Conservation (phyloP, 371 early-diverging fungal genomes). For the Funneliformis caledonium region DNA sequence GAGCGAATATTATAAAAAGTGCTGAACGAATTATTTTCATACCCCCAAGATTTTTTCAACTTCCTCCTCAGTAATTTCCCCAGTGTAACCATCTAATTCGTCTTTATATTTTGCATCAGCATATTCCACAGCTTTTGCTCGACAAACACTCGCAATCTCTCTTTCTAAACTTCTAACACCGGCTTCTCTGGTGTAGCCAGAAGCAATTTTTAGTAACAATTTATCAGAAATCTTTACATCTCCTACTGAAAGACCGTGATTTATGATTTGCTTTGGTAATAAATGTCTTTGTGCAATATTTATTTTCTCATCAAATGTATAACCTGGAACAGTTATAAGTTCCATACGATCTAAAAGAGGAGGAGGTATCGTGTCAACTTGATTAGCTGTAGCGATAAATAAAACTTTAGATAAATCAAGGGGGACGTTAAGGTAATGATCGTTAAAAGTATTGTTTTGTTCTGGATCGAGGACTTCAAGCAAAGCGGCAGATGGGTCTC, state of each 20-base stretch:
- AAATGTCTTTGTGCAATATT: conserved; percentile 58
- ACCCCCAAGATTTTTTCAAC: conserved; percentile 72
- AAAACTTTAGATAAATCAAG: conserved; percentile 85
- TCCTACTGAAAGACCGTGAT: conserved; percentile 64
- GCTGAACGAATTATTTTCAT: conserved; percentile 11
- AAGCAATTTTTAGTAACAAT: conserved; percentile 65
- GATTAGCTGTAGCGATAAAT: conserved; percentile 89
- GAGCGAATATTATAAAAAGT: neutral
- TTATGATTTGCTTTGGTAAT: conserved; percentile 71
- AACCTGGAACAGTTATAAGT: conserved; percentile 79
- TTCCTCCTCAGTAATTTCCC: conserved; percentile 48
- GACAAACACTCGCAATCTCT: conserved; percentile 74
- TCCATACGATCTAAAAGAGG: conserved; percentile 91
- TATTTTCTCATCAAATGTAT: conserved; percentile 83
- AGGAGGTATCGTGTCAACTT: conserved; percentile 71
- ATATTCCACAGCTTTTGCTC: conserved; percentile 74
- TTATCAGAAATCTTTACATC: conserved; percentile 62
- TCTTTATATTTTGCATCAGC: conserved; percentile 51
- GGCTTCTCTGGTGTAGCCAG: conserved; percentile 84
- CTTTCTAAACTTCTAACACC: conserved; percentile 85
- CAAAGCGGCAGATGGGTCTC: conserved; percentile 85
- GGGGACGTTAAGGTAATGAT: conserved; percentile 80
- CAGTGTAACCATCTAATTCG: conserved; percentile 44
- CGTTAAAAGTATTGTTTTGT: conserved; percentile 81
- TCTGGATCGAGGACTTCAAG: conserved; percentile 90